Evolutionary conservation across 352 stramenopile species (phyloP).

Genomic region (Elongisporangium prolatum): DNA sequence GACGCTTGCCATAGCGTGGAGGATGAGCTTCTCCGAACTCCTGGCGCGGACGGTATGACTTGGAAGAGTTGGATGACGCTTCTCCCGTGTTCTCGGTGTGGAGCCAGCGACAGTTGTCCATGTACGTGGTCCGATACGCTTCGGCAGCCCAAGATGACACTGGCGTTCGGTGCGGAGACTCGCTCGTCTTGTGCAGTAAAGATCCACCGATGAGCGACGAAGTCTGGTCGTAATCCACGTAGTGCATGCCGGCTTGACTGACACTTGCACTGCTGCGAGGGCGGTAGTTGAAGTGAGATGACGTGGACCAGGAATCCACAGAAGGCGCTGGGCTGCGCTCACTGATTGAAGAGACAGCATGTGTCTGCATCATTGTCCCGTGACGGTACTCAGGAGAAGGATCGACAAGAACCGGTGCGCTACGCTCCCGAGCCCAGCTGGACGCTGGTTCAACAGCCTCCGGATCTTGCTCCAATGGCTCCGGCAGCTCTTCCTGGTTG

Average conservation of each 20-base stretch:
- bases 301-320: not conserved
- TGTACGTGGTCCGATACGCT: constrained; percentile 13
- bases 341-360: not conserved
- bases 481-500: not conserved
- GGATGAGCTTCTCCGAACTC: constrained; percentile 8
- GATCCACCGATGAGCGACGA: not conserved
- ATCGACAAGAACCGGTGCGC: not conserved
- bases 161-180: not conserved
- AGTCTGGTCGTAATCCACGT: not conserved
- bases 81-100: constrained; percentile 14
- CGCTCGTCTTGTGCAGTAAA: not conserved
- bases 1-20: constrained; percentile 15
- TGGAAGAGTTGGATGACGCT: constrained; percentile 7
- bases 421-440: not conserved
- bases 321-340: not conserved
- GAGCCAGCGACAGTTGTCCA: constrained; percentile 17
- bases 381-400: not conserved
- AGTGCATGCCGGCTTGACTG: not conserved
- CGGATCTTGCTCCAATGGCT: not conserved
- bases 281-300: not conserved
- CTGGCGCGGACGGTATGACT: not conserved
- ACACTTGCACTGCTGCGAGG: not conserved
- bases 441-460: not conserved
- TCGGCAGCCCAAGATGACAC: constrained; percentile 5
- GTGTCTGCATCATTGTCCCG: not conserved